Conservation (phyloP, 768 basidiomycete genomes). For the Termitomyces sp. region DNA sequence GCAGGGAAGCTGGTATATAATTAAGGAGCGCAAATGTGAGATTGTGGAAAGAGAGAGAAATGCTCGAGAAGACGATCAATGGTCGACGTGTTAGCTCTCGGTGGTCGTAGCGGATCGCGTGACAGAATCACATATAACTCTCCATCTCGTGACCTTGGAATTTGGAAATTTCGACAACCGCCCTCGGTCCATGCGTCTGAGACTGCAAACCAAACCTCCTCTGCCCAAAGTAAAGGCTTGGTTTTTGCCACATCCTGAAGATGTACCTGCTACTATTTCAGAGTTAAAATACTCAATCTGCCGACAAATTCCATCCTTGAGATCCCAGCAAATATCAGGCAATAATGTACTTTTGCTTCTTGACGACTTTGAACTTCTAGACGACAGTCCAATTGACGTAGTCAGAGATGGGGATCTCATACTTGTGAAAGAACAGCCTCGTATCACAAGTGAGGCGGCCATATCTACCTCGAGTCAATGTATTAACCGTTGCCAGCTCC, state of each 20-base stretch:
- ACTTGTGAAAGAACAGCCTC: conserved; percentile 19
- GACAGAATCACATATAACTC: conserved; percentile 3
- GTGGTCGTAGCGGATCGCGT: conserved; percentile 16
- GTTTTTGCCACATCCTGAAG: conserved; percentile 35
- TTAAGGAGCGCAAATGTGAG: background rate
- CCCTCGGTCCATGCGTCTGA: conserved; percentile 37
- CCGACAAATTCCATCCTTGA: conserved; percentile 25
- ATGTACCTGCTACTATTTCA: conserved; percentile 19
- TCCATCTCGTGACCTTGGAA: conserved; percentile 12
- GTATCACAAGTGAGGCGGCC: conserved; percentile 9
- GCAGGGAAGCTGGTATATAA: background rate
- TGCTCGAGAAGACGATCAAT: background rate
- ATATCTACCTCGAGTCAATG: background rate
- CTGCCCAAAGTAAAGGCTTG: conserved; percentile 47
- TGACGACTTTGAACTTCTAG: conserved; percentile 45
- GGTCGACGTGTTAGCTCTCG: conserved; percentile 19
- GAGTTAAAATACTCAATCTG: conserved; percentile 36
- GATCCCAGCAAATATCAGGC: conserved; percentile 15
- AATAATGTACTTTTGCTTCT: conserved; percentile 27
- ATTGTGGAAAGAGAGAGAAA: background rate
- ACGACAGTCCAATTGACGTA: conserved; percentile 30
- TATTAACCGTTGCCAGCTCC: conserved; percentile 1
- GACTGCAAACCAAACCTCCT: conserved; percentile 41
- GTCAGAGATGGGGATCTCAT: conserved; percentile 48
- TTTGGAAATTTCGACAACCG: background rate